phyloP scores from a whole-genome alignment of 352 stramenopile species.

The Phytopythium chamaehyphon region DNA sequence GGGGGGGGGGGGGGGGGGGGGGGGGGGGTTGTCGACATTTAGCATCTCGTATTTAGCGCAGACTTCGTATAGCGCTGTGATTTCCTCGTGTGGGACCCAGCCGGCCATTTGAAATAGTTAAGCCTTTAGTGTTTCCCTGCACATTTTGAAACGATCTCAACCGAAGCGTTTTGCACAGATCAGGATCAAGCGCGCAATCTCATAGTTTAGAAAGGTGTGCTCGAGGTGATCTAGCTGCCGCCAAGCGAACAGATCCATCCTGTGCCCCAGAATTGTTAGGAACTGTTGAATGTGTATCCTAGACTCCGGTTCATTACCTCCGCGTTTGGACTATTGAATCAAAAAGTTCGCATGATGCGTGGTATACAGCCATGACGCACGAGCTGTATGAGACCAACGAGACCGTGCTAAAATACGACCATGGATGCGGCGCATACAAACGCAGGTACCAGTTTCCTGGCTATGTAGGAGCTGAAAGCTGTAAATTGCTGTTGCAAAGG shows the following conservation, averaged over 20 bases:
- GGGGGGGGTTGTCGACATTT: neutral
- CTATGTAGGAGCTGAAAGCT: too few relatives aligned
- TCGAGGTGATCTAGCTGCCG: constrained; percentile 34
- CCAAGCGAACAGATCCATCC: constrained; percentile 52
- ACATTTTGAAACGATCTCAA: constrained; percentile 21
- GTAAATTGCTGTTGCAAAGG: too few relatives aligned
- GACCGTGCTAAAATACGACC: constrained; percentile 48
- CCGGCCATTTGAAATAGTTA: constrained; percentile 20
- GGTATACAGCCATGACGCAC: constrained; percentile 16
- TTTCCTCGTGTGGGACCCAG: constrained; percentile 10
- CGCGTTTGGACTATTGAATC: neutral
- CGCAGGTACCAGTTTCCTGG: too few relatives aligned
- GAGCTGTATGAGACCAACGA: constrained; percentile 30
- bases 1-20: too few relatives aligned
- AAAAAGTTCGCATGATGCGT: neutral
- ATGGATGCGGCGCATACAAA: constrained; percentile 16
- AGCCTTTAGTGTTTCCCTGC: constrained; percentile 20
- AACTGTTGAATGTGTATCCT: constrained; percentile 1
- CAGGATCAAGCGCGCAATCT: constrained; percentile 7
- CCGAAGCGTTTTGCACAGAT: constrained; percentile 14
- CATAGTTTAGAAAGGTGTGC: constrained; percentile 6
- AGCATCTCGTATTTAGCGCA: constrained; percentile 17
- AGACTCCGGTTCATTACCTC: neutral
- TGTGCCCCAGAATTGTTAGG: constrained; percentile 7
- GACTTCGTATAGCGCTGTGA: neutral